Evolutionary conservation across 352 stramenopile species (phyloP).

Genomic region (Elongisporangium anandrum): DNA sequence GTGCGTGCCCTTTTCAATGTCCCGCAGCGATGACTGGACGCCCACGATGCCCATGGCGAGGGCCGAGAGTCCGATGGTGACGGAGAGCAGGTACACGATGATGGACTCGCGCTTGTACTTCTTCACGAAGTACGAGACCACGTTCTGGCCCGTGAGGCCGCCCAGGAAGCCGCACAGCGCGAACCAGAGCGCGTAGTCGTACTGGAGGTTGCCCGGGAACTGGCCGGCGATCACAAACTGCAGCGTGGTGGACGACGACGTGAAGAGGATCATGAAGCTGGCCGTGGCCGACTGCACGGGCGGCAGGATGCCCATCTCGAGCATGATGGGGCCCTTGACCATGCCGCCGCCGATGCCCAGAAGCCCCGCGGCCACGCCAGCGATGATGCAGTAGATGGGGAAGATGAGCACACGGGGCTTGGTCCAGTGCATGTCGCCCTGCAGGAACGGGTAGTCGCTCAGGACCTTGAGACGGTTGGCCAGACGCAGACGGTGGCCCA

Average conservation of each 20-base stretch:
- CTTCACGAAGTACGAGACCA: slow-evolving; percentile 88
- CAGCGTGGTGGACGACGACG: slow-evolving; percentile 92
- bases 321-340: slow-evolving; percentile 96
- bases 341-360: slow-evolving; percentile 97
- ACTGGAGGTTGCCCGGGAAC: slow-evolving; percentile 69
- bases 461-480: slow-evolving; percentile 72
- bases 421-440: slow-evolving; percentile 96
- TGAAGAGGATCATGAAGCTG: slow-evolving; percentile 90
- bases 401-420: slow-evolving; percentile 86
- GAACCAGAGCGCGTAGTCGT: slow-evolving; percentile 92
- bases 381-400: slow-evolving; percentile 90
- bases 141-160: slow-evolving; percentile 64
- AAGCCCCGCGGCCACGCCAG: slow-evolving; percentile 93
- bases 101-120: slow-evolving; percentile 89
- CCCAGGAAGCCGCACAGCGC: slow-evolving; percentile 89
- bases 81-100: slow-evolving; percentile 71
- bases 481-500: slow-evolving; percentile 57
- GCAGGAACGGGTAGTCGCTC: slow-evolving; percentile 68
- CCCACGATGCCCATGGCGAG: slow-evolving; percentile 69
- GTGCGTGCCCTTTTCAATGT: slow-evolving; percentile 52
- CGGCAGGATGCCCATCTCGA: slow-evolving; percentile 94
- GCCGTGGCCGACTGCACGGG: slow-evolving; percentile 88
- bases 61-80: slow-evolving; percentile 68
- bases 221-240: slow-evolving; percentile 81
- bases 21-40: slow-evolving; percentile 42